Conservation (phyloP, 331 rosid genomes). For the Spiraea crenata region DNA sequence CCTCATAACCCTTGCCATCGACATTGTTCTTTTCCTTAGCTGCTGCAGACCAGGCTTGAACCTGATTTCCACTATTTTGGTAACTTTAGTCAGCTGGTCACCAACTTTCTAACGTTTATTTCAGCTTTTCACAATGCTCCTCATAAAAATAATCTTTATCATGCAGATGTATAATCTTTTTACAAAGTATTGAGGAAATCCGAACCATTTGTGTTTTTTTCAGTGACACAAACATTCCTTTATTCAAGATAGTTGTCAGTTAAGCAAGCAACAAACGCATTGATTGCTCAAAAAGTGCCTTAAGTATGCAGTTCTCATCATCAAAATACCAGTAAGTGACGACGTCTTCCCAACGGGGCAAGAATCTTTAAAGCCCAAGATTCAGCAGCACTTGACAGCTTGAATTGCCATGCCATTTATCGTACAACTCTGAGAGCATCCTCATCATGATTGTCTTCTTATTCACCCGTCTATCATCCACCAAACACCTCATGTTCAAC, state of each 20-base stretch:
- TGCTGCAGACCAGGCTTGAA: background rate
- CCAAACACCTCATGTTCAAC: slow-evolving; percentile 91
- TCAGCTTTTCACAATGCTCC: slow-evolving; percentile 82
- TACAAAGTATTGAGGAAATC: slow-evolving; percentile 79
- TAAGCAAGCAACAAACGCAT: slow-evolving; percentile 78
- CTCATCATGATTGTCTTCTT: slow-evolving; percentile 24
- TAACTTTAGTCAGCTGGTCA: slow-evolving; percentile 70
- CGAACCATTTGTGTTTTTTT: slow-evolving; percentile 78
- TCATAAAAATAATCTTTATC: slow-evolving; percentile 43
- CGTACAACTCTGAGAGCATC: slow-evolving; percentile 53
- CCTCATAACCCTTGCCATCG: slow-evolving; percentile 60
- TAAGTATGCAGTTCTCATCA: slow-evolving; percentile 85
- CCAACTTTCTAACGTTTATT: slow-evolving; percentile 65
- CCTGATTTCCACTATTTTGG: background rate
- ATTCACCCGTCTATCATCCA: slow-evolving; percentile 52
- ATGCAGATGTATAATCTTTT: slow-evolving; percentile 77
- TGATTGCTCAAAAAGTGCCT: slow-evolving; percentile 83
- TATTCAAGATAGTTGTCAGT: slow-evolving; percentile 83
- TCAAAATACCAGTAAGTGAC: slow-evolving; percentile 93
- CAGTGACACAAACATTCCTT: slow-evolving; percentile 81
- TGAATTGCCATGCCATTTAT: slow-evolving; percentile 49
- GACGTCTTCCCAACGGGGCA: slow-evolving; percentile 51
- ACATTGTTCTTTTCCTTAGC: slow-evolving; percentile 47
- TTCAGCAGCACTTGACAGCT: slow-evolving; percentile 75
- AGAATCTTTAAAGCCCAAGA: slow-evolving; percentile 84